Conservation (phyloP, 305 asterid species). For the Fraxinus sp. region DNA sequence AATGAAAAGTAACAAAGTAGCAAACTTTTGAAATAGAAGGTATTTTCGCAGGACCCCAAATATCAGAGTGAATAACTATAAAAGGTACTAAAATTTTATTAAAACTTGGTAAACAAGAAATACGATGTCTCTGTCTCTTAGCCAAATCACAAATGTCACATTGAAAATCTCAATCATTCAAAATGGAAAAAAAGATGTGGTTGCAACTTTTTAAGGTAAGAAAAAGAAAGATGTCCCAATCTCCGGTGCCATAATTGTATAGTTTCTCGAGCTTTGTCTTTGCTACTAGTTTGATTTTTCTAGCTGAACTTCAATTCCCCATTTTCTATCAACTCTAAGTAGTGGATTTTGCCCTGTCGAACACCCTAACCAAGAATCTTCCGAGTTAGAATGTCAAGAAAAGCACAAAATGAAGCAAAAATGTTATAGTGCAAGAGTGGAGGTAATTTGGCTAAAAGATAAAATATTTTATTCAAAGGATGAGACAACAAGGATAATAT, state of each 20-base stretch:
- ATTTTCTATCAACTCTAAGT: too few relatives aligned
- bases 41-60: not conserved
- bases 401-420: too few relatives aligned
- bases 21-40: not conserved
- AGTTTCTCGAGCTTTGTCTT: too few relatives aligned
- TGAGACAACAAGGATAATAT: too few relatives aligned
- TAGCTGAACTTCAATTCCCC: too few relatives aligned
- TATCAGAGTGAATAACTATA: not conserved
- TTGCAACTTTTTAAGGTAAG: not conserved
- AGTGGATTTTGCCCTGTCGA: too few relatives aligned
- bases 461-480: too few relatives aligned
- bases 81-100: not conserved
- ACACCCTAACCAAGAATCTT: too few relatives aligned
- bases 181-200: not conserved
- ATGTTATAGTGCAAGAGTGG: too few relatives aligned
- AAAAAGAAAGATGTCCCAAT: not conserved
- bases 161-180: not conserved
- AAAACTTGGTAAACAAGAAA: not conserved
- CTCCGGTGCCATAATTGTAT: not conserved
- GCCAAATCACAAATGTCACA: conserved; percentile 9
- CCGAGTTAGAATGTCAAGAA: too few relatives aligned
- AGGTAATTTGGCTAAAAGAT: too few relatives aligned
- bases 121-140: not conserved
- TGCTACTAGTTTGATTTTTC: too few relatives aligned
- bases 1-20: conserved; percentile 3